These are phyloP conservation scores for Podospora tetraspora DNA, from an alignment of 495 filamentous ascomycete genomes.

Conservation along the genomic window DNA sequence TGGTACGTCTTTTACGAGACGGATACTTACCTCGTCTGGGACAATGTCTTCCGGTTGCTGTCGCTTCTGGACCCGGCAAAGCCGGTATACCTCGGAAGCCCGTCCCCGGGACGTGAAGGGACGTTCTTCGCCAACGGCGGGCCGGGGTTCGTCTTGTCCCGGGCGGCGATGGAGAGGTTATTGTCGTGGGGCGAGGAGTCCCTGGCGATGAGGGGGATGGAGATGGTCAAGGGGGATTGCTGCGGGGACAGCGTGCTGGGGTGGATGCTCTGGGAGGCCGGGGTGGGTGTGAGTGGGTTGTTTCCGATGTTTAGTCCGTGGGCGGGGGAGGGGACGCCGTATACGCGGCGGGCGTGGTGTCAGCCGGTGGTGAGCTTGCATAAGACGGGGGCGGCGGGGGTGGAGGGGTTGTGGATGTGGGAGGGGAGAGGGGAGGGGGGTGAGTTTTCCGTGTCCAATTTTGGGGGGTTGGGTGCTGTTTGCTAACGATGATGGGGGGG, in stretches of 20 bases:
- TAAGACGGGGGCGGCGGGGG: slow-evolving; percentile 39
- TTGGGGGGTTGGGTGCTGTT: too few species aligned
- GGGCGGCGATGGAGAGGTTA: slow-evolving; percentile 42
- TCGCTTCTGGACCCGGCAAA: slow-evolving; percentile 42
- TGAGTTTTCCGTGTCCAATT: slow-evolving; percentile 26
- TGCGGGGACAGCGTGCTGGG: slow-evolving; percentile 53
- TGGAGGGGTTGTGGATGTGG: slow-evolving; percentile 23
- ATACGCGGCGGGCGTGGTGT: slow-evolving; percentile 46
- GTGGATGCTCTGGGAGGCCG: slow-evolving; percentile 39
- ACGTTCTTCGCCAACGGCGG: slow-evolving; percentile 51
- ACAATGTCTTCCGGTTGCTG: slow-evolving; percentile 56
- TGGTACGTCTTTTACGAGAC: slow-evolving; percentile 69
- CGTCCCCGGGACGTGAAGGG: slow-evolving; percentile 36
- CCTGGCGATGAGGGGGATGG: slow-evolving; percentile 29
- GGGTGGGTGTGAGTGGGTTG: slow-evolving; percentile 40
- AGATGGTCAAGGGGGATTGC: slow-evolving; percentile 38
- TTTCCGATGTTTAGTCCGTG: slow-evolving; percentile 53
- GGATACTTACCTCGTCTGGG: slow-evolving; percentile 60
- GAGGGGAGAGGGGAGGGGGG: slow-evolving; percentile 12
- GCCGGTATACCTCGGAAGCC: slow-evolving; percentile 50
- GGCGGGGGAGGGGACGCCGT: slow-evolving; percentile 35
- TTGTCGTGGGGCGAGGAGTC: slow-evolving; percentile 23
- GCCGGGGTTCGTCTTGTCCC: slow-evolving; percentile 48
- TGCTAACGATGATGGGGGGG: too few species aligned
- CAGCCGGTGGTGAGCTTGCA: slow-evolving; percentile 53